Evolutionary conservation across 1,284 basidiomycete genomes (phyloP).

Genomic region (Rhodotorula sp.): DNA sequence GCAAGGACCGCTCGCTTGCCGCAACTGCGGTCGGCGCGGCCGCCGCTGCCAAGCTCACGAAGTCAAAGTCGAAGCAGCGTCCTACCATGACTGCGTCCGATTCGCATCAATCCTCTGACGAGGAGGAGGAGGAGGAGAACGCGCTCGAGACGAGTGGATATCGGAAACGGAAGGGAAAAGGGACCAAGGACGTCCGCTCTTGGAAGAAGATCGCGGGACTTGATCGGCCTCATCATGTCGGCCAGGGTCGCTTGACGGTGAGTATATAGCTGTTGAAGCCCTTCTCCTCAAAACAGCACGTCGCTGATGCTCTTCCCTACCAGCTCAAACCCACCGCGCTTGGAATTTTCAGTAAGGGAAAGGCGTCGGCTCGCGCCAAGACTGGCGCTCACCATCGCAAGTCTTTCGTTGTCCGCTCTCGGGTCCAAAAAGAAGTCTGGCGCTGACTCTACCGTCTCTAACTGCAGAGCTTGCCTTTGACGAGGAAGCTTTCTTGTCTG

Average conservation of each 20-base stretch:
- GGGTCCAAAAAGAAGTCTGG: not conserved
- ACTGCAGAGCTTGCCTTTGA: constrained; percentile 3
- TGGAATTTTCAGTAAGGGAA: constrained; percentile 39
- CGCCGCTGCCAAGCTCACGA: constrained; percentile 20
- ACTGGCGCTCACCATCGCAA: constrained; percentile 10
- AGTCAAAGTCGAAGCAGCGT: not conserved
- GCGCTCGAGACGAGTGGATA: not conserved
- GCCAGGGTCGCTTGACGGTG: constrained; percentile 21
- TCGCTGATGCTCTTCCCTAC: not conserved
- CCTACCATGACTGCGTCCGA: not conserved
- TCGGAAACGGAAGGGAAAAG: constrained; percentile 4
- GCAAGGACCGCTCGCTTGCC: constrained; percentile 30
- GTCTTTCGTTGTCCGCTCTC: not conserved
- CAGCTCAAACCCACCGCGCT: constrained; percentile 29
- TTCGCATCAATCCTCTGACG: not conserved
- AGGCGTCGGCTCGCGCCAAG: constrained; percentile 27
- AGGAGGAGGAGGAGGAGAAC: not conserved
- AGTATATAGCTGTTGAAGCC: not conserved
- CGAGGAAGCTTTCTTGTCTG: constrained; percentile 32
- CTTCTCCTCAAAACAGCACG: not conserved
- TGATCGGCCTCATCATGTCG: constrained; percentile 13
- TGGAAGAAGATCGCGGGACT: constrained; percentile 15
- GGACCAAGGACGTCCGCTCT: constrained; percentile 3
- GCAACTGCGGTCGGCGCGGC: constrained; percentile 22
- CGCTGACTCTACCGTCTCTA: too few species aligned